These are phyloP conservation scores for Tympanopsis confertula DNA, from an alignment of 2,329 filamentous ascomycete genomes.

Conservation along the genomic window DNA sequence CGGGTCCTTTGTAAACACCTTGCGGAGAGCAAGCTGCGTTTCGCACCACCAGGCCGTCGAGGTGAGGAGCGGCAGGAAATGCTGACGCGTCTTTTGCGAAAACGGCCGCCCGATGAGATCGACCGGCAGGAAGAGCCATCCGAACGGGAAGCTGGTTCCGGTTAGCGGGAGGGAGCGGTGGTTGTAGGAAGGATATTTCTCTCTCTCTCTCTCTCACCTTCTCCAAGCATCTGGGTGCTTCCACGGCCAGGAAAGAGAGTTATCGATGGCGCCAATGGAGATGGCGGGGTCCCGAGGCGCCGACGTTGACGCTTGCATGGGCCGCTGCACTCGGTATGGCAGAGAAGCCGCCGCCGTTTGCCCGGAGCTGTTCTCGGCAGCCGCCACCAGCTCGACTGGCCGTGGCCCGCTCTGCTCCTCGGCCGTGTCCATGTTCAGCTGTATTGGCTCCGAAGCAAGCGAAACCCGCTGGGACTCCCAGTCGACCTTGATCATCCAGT, in stretches of 20 bases:
- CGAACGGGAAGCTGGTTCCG: conserved; percentile 72
- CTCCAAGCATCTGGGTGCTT: conserved; percentile 88
- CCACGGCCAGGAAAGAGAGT: conserved; percentile 97
- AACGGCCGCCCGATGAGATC: conserved; percentile 94
- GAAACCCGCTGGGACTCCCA: conserved; percentile 71
- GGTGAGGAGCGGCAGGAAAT: conserved; percentile 90
- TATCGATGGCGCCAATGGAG: conserved; percentile 86
- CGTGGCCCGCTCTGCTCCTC: conserved; percentile 39
- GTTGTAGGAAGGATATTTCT: conserved; percentile 1
- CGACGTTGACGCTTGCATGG: conserved; percentile 60
- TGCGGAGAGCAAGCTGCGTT: conserved; percentile 74
- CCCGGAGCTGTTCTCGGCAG: conserved; percentile 21
- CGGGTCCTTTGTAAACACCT: conserved; percentile 79
- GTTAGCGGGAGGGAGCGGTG: neutral
- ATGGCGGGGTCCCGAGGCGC: conserved; percentile 42
- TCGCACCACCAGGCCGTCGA: conserved; percentile 96
- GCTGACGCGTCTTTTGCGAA: conserved; percentile 81
- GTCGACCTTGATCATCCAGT: conserved; percentile 99
- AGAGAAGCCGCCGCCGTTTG: conserved; percentile 33
- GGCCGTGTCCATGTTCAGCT: conserved; percentile 48
- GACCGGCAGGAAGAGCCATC: conserved; percentile 94
- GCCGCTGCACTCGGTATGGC: conserved; percentile 68
- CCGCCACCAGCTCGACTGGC: conserved; percentile 37
- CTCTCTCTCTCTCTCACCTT: conserved; percentile 24
- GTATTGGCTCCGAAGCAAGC: conserved; percentile 70